Base-by-base conservation (phyloP, 371 early-diverging fungal genomes). In the Rhizopus delemar region DNA sequence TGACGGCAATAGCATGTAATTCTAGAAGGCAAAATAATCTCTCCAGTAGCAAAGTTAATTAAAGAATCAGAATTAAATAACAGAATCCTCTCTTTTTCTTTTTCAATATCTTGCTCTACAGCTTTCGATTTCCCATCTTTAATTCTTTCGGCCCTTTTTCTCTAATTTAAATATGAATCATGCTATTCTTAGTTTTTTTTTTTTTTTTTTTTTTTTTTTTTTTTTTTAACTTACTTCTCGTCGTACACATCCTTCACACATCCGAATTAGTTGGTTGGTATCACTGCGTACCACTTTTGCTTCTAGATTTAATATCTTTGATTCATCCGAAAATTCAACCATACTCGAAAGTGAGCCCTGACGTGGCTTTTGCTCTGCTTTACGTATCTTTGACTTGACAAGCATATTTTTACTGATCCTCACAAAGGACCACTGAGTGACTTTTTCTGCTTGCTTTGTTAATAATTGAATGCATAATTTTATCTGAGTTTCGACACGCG, bases 1-100 rank as follows among this genome's bases (percentile, higher is more conserved):
- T 95, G 95, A 5, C 95, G 81, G 74, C 93, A 94, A 66, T 95
- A 95, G 74, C 95, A 95, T 9, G 94, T 93, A 53, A 95, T 92
- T 39, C 96, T 78, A 4, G 93, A 89, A 12, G 96, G 94, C 45
- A 95, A 72, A 57, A 89, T 85, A 5, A 87, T 81, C 71, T 93
- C 93, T 43, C 96, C 95, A 39, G 85, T 82, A 69, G 78, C 80
- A 60, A 95, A 93, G 65, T 92, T 91, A 16, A 92, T 78, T 58
- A 91, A 66, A 33, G 90, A 87, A 59, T 76, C 80, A 69, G 90
- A 89, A 71, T 93, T 94, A 68, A 94, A 93, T 11, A 92, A 77
- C 6, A 92, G 62, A 36, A 89, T 86, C 38, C 90, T 83, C 57
- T 81, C 69, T 48, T 82, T 84, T 61, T 90, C 89, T n/a, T 73